phyloP scores from a whole-genome alignment of 371 early-diverging fungal genomes.

The Mortierella sp. region DNA sequence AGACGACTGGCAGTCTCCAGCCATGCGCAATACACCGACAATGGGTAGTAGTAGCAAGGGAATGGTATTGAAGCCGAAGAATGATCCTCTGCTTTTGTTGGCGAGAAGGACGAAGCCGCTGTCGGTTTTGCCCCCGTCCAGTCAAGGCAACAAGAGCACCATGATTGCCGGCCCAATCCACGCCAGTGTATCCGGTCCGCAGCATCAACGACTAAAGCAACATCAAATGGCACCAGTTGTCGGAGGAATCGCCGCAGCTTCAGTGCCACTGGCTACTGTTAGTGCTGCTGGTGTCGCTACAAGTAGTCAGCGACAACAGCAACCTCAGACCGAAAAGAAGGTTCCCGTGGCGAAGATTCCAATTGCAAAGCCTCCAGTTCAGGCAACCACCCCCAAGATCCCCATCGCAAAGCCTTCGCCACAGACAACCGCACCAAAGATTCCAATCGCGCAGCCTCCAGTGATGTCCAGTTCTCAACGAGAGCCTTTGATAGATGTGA shows the following conservation, averaged over 20 bases:
- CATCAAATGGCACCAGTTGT: neutral
- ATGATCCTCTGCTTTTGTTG: neutral
- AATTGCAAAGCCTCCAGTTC: no score
- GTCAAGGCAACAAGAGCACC: no score
- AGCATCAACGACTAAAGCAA: neutral
- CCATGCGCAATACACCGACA: no score
- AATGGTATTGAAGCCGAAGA: neutral
- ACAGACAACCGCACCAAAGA: neutral
- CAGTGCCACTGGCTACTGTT: no score
- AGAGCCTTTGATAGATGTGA: neutral
- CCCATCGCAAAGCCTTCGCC: conserved; percentile 4
- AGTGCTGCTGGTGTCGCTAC: no score
- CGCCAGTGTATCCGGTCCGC: neutral
- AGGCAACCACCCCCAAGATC: neutral
- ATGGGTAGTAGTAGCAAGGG: neutral
- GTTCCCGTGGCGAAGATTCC: no score
- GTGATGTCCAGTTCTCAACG: neutral
- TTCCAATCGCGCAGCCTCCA: neutral
- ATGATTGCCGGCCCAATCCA: no score
- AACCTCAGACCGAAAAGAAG: neutral
- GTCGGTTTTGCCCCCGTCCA: conserved; percentile 2
- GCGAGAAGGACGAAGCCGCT: neutral
- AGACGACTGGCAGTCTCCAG: neutral
- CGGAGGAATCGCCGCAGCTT: no score
- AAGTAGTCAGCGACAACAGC: neutral